These are phyloP conservation scores for Penicillium maclennaniae DNA, from an alignment of 495 filamentous ascomycete genomes.

Conservation along the genomic window DNA sequence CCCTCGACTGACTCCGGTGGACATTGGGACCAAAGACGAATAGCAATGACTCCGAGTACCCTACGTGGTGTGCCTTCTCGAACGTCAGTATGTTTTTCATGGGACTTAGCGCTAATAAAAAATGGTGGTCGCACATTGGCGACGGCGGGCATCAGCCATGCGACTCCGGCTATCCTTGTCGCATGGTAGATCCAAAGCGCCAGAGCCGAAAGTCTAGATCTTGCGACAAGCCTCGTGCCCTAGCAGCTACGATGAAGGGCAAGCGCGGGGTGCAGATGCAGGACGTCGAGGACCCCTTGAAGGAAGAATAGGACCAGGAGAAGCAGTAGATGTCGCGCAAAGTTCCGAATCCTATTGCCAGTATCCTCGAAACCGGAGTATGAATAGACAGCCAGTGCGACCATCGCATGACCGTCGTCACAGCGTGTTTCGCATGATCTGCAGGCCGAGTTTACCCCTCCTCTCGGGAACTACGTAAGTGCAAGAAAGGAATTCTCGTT, in stretches of 20 bases:
- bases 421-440: conserved; percentile 29
- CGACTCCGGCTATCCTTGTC: conserved; percentile 20
- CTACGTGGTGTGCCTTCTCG: neutral
- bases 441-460: conserved; percentile 29
- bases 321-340: neutral
- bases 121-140: conserved; percentile 13
- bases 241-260: neutral
- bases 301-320: neutral
- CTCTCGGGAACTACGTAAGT: conserved; percentile 27
- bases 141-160: conserved; percentile 10
- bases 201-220: neutral
- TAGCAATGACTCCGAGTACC: conserved; percentile 3
- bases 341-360: neutral
- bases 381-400: neutral
- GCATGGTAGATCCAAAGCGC: conserved; percentile 15
- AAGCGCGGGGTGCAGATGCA: conserved; percentile 1
- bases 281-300: neutral
- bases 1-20: conserved; percentile 2
- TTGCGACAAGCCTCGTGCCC: conserved; percentile 12
- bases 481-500: conserved; percentile 13
- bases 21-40: conserved; percentile 10
- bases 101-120: neutral
- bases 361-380: neutral
- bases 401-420: conserved; percentile 24
- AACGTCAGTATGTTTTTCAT: neutral